A percentile compares a stretch with the other conserved stretches of the same genome.
Evolutionary conservation across 306 rosid species (phyloP).

Genomic region (Cucurbita argyrosperma): DNA sequence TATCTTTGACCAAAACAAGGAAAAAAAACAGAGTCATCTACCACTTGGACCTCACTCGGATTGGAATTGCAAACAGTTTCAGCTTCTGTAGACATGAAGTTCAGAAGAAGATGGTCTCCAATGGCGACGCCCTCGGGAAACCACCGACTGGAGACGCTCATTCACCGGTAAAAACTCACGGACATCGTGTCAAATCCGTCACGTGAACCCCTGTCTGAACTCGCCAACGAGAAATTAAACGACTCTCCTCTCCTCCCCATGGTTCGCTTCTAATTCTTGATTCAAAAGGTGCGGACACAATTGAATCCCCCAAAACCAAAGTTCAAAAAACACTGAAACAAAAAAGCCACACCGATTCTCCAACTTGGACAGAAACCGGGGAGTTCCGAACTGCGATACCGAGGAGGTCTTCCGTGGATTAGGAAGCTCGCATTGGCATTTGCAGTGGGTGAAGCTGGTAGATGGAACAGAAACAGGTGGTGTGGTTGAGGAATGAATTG

Average conservation of each 20-base stretch:
- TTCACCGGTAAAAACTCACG: conserved; percentile 10
- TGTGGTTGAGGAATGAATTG: neutral
- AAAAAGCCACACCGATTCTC: neutral
- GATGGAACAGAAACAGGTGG: neutral
- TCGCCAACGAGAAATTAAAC: conserved; percentile 18
- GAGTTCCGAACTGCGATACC: neutral
- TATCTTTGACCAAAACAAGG: neutral
- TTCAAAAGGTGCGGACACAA: conserved; percentile 13
- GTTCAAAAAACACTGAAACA: too few relatives aligned
- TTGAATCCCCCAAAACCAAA: neutral
- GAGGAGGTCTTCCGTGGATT: neutral
- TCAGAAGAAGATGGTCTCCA: neutral
- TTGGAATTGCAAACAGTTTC: neutral
- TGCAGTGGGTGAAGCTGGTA: neutral
- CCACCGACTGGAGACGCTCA: neutral
- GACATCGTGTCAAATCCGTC: conserved; percentile 22
- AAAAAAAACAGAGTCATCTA: neutral
- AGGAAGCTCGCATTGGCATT: neutral
- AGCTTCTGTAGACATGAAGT: neutral
- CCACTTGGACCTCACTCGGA: neutral
- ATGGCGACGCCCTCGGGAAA: neutral
- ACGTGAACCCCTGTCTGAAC: conserved; percentile 31
- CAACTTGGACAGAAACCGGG: neutral
- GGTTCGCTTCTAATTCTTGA: neutral
- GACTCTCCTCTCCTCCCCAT: neutral